phyloP scores from a whole-genome alignment of 2,329 filamentous ascomycete genomes.

The Apiospora malaysiana region DNA sequence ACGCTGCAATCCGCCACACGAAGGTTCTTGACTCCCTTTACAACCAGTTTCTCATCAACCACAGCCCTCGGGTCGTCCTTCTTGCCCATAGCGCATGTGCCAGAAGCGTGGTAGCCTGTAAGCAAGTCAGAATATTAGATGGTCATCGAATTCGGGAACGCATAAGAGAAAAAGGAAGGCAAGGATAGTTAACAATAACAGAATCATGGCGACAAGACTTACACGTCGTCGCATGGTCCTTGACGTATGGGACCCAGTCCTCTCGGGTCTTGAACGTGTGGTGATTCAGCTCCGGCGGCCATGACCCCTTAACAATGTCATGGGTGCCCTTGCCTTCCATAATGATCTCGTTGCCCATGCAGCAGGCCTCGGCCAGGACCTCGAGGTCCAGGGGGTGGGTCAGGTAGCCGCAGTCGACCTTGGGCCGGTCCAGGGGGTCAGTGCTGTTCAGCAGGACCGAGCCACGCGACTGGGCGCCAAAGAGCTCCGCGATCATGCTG shows the following conservation, averaged over 20 bases:
- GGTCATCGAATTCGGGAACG: not conserved
- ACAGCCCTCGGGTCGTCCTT: constrained; percentile 55
- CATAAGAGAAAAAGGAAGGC: not conserved
- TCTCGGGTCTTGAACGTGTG: constrained; percentile 59
- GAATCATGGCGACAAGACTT: constrained; percentile 31
- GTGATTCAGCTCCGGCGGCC: constrained; percentile 59
- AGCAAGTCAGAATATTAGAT: not conserved
- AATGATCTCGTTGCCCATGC: constrained; percentile 65
- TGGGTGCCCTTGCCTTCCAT: constrained; percentile 62
- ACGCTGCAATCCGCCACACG: constrained; percentile 59
- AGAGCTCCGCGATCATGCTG: constrained; percentile 62
- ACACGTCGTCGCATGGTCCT: constrained; percentile 66
- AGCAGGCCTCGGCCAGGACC: constrained; percentile 63
- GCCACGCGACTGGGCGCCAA: constrained; percentile 62
- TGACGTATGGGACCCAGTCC: constrained; percentile 63
- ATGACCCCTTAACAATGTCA: constrained; percentile 64
- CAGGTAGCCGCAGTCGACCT: constrained; percentile 65
- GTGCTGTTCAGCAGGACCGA: constrained; percentile 55
- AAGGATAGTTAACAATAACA: too few relatives aligned
- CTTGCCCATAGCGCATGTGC: constrained; percentile 59
- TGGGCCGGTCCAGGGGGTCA: constrained; percentile 57
- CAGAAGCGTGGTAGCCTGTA: constrained; percentile 61
- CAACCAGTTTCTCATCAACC: constrained; percentile 57
- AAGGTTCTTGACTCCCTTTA: constrained; percentile 57
- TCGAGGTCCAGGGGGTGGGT: constrained; percentile 63